phyloP scores from a whole-genome alignment of 768 basidiomycete genomes.

The Brasilioporus rufonigricans region DNA sequence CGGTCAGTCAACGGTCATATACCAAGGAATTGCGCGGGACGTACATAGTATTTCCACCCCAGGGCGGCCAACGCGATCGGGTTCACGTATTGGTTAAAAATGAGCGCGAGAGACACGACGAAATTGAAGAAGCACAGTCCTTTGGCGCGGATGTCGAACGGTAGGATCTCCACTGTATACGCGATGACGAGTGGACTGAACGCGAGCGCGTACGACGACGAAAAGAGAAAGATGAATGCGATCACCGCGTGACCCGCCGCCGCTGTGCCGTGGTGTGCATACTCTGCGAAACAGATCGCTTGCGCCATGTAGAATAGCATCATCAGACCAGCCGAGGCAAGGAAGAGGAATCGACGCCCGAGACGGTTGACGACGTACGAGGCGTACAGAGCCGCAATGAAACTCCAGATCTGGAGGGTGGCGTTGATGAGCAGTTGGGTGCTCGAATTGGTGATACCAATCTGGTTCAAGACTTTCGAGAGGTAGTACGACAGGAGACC shows the following conservation, averaged over 20 bases:
- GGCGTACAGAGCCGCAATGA: conserved; percentile 57
- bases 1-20: background rate
- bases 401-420: conserved; percentile 82
- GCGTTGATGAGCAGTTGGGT: conserved; percentile 82
- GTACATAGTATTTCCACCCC: conserved; percentile 75
- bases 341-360: conserved; percentile 68
- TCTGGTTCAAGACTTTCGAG: conserved; percentile 64
- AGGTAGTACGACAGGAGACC: conserved; percentile 85
- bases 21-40: conserved; percentile 13
- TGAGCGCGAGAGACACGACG: conserved; percentile 70
- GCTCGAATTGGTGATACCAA: conserved; percentile 60
- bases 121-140: conserved; percentile 84
- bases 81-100: conserved; percentile 90
- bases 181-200: conserved; percentile 86
- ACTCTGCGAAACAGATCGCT: conserved; percentile 63
- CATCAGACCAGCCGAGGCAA: conserved; percentile 60
- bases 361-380: conserved; percentile 61
- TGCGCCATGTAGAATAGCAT: conserved; percentile 63
- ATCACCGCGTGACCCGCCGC: conserved; percentile 69
- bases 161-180: conserved; percentile 88
- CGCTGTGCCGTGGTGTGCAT: conserved; percentile 38
- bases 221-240: conserved; percentile 82
- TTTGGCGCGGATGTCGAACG: conserved; percentile 80
- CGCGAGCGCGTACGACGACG: conserved; percentile 75
- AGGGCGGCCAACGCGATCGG: conserved; percentile 67